These are phyloP conservation scores for Leptosphaerulina australis DNA, from an alignment of 2,329 filamentous ascomycete genomes.

Conservation along the genomic window DNA sequence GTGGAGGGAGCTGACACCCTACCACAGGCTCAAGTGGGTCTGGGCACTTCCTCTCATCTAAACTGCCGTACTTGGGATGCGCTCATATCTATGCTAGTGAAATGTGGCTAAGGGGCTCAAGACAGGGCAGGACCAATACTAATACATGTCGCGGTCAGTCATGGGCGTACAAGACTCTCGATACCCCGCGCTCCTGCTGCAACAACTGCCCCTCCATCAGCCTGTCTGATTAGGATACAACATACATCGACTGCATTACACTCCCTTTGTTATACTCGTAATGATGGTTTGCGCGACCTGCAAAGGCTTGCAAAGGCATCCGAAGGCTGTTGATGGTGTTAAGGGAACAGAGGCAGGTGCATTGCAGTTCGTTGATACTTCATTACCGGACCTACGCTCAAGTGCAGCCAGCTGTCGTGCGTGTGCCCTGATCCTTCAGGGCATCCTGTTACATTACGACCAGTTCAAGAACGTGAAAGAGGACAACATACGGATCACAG, in stretches of 20 bases:
- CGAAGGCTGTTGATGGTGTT: constrained; percentile 24
- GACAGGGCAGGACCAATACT: constrained; percentile 6
- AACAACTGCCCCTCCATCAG: constrained; percentile 6
- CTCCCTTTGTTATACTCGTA: background rate
- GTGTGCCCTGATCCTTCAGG: constrained; percentile 44
- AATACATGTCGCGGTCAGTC: constrained; percentile 14
- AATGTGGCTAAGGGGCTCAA: constrained; percentile 13
- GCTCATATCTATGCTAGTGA: constrained; percentile 11
- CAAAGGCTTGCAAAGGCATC: constrained; percentile 43
- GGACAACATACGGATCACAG: constrained; percentile 32
- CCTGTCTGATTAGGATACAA: background rate
- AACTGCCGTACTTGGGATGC: constrained; percentile 11
- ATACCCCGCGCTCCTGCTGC: constrained; percentile 14
- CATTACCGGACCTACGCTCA: constrained; percentile 35
- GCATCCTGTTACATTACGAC: constrained; percentile 42
- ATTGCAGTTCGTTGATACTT: constrained; percentile 37
- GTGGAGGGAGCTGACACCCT: constrained; percentile 12
- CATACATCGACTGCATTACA: background rate
- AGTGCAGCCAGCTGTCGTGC: constrained; percentile 41
- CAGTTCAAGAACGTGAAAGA: constrained; percentile 36
- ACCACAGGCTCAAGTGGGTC: constrained; percentile 15
- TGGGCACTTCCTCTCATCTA: constrained; percentile 8
- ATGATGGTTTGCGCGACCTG: constrained; percentile 36
- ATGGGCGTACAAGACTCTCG: constrained; percentile 11
- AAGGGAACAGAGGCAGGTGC: constrained; percentile 23